A percentile compares a stretch with the other conserved stretches of the same genome.
Evolutionary conservation across 352 stramenopile species (phyloP).

Genomic region (Globisporangium yorkense): DNA sequence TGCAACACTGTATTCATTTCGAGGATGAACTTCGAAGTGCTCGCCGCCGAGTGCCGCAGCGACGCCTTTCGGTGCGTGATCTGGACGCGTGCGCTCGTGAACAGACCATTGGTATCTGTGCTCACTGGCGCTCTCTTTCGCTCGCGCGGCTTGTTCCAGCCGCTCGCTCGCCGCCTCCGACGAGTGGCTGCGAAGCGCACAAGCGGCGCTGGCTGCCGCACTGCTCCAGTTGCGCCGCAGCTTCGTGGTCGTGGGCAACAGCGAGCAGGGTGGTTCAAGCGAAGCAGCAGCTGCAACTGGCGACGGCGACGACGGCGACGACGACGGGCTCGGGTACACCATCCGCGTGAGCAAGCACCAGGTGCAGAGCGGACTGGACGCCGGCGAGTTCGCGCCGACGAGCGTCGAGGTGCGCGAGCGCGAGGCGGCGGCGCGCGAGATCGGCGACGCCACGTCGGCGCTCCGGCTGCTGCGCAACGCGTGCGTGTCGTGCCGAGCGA

Average conservation of each 20-base stretch:
- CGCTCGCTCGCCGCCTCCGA: slow-evolving; percentile 13
- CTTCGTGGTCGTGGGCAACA: slow-evolving; percentile 9
- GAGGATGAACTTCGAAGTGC: slow-evolving; percentile 41
- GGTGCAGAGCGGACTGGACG: slow-evolving; percentile 17
- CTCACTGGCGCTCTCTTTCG: background rate
- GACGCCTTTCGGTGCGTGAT: slow-evolving; percentile 37
- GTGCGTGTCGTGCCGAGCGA: slow-evolving; percentile 36
- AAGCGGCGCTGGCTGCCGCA: slow-evolving; percentile 12
- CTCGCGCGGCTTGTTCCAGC: slow-evolving; percentile 4
- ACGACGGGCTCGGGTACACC: slow-evolving; percentile 72
- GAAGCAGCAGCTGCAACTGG: background rate
- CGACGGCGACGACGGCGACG: slow-evolving; percentile 24
- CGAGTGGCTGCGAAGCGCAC: slow-evolving; percentile 15
- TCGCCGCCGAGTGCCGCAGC: slow-evolving; percentile 47
- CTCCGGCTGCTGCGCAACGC: slow-evolving; percentile 76
- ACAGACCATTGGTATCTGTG: background rate
- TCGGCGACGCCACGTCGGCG: slow-evolving; percentile 29
- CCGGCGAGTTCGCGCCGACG: slow-evolving; percentile 22
- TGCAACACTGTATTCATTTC: background rate
- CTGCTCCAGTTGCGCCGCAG: slow-evolving; percentile 8
- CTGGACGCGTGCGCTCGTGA: background rate
- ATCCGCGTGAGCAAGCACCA: slow-evolving; percentile 32
- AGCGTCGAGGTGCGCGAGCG: slow-evolving; percentile 24
- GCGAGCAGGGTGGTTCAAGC: background rate
- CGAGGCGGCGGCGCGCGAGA: background rate